A percentile compares a stretch with the other conserved stretches of the same genome.
Conservation (phyloP, 192 early-diverging fungal genomes). For the Entomortierella parvispora region DNA sequence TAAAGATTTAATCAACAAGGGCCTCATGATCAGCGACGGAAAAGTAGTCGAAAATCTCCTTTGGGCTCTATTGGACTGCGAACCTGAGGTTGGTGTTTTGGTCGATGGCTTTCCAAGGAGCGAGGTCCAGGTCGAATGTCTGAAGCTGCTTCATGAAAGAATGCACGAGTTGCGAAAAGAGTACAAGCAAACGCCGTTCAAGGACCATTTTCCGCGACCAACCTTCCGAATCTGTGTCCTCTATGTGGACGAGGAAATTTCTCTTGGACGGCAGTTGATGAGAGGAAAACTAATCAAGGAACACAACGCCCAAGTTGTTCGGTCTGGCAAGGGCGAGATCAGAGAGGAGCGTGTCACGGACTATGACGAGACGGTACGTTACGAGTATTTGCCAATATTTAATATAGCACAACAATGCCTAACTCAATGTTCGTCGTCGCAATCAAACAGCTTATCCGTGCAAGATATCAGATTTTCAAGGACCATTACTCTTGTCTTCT, state of each 20-base stretch:
- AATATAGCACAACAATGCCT: background rate
- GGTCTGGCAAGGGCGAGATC: constrained; percentile 61
- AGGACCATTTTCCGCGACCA: constrained; percentile 64
- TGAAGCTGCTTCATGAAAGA: constrained; percentile 63
- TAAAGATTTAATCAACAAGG: constrained; percentile 65
- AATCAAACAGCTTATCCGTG: constrained; percentile 56
- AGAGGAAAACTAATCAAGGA: constrained; percentile 60
- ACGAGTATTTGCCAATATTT: background rate
- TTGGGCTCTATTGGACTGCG: constrained; percentile 60
- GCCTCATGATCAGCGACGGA: constrained; percentile 65
- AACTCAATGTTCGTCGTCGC: background rate
- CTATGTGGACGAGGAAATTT: constrained; percentile 69
- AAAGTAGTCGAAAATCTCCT: constrained; percentile 64
- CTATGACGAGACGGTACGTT: constrained; percentile 60
- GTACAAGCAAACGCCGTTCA: constrained; percentile 58
- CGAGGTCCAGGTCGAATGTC: constrained; percentile 65
- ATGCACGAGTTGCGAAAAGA: constrained; percentile 63
- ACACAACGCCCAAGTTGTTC: constrained; percentile 59
- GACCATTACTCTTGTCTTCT: constrained; percentile 65
- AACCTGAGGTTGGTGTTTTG: constrained; percentile 62
- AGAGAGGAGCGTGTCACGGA: constrained; percentile 68
- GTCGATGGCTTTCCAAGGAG: constrained; percentile 69
- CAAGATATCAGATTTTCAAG: constrained; percentile 66
- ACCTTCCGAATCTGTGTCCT: constrained; percentile 66
- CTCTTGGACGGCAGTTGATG: constrained; percentile 59